Conservation (phyloP, 2,329 filamentous ascomycete species). For the Calonectria henricotiae region DNA sequence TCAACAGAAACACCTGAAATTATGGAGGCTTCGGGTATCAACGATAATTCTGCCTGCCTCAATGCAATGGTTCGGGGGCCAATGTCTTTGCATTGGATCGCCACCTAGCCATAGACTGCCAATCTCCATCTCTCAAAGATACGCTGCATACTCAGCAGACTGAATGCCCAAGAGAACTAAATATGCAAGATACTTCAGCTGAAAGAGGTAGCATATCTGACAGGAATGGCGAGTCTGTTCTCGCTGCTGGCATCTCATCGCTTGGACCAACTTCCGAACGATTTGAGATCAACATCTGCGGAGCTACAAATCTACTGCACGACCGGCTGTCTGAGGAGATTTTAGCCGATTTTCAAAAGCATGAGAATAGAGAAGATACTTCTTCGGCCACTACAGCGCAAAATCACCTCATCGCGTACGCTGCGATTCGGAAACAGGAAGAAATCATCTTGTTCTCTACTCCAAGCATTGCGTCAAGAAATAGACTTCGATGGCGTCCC, state of each 20-base stretch:
- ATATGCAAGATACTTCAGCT: neutral
- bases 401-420: slow-evolving; percentile 1
- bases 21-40: neutral
- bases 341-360: neutral
- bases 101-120: neutral
- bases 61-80: neutral
- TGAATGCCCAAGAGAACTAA: neutral
- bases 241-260: neutral
- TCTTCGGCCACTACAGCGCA: neutral
- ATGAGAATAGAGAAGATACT: neutral
- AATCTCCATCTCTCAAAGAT: neutral
- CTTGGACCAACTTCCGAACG: neutral
- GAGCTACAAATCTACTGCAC: slow-evolving; percentile 3
- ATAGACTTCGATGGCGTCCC: slow-evolving; percentile 12
- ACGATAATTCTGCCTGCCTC: too few relatives aligned
- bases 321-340: neutral
- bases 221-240: neutral
- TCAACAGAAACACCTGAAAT: neutral
- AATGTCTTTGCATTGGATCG: too few relatives aligned
- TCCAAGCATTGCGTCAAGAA: neutral
- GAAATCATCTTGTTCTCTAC: slow-evolving; percentile 8
- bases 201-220: neutral
- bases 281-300: neutral
- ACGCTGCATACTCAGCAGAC: too few relatives aligned
- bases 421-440: neutral